These are phyloP conservation scores for Gynochthodes officinalis DNA, from an alignment of 257 asterid species.

Conservation along the genomic window DNA sequence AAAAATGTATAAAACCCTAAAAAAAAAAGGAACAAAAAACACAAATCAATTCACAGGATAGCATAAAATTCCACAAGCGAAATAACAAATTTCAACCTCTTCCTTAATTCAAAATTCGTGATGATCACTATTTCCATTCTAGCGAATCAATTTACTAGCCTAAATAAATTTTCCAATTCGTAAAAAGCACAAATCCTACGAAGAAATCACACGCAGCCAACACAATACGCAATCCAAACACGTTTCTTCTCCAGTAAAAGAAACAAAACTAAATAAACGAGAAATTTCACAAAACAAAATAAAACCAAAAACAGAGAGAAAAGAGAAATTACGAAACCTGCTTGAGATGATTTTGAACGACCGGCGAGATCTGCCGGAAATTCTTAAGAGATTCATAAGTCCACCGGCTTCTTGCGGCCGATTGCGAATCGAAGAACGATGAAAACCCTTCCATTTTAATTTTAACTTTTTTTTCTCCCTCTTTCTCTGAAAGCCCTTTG, in stretches of 20 bases:
- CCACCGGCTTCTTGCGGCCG: conserved; percentile 60
- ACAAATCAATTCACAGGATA: neutral
- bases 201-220: neutral
- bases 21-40: neutral
- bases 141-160: neutral
- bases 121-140: neutral
- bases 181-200: neutral
- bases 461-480: neutral
- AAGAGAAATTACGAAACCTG: conserved; percentile 36
- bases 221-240: neutral
- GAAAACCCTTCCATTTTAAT: conserved; percentile 63
- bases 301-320: neutral
- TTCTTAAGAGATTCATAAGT: conserved; percentile 79
- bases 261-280: neutral
- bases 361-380: conserved; percentile 84
- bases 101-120: neutral
- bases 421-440: conserved; percentile 60
- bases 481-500: neutral
- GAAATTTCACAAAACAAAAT: neutral
- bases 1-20: neutral
- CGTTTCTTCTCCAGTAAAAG: neutral
- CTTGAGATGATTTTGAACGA: conserved; percentile 85
- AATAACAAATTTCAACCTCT: neutral
- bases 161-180: neutral
- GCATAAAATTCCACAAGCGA: neutral